Evolutionary conservation across 2,329 filamentous ascomycete genomes (phyloP).

Genomic region (Aureobasidium sp.): DNA sequence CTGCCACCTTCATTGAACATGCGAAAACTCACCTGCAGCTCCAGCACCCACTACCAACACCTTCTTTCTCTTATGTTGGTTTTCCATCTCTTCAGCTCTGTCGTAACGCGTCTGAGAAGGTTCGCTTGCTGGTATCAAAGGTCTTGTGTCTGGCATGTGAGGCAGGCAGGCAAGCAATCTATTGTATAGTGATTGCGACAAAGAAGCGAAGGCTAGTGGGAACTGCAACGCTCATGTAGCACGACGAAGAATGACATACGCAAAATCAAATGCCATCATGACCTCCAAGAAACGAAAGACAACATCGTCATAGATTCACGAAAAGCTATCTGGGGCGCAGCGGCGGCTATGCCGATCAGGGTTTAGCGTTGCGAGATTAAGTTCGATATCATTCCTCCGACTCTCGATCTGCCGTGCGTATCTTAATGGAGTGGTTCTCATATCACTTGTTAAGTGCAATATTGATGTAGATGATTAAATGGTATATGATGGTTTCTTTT

Average conservation of each 20-base stretch:
- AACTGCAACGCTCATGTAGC: neutral
- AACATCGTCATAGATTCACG: conserved; percentile 5
- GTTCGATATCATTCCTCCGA: neutral
- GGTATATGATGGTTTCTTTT: too few species aligned
- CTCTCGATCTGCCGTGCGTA: neutral
- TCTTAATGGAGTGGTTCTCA: too few species aligned
- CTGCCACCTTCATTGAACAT: too few species aligned
- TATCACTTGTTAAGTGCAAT: too few species aligned
- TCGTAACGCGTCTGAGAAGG: conserved; percentile 27
- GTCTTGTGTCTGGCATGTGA: conserved; percentile 11
- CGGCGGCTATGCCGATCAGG: neutral
- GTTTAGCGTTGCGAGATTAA: neutral
- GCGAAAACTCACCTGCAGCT: conserved; percentile 56
- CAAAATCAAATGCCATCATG: neutral
- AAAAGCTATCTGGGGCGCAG: neutral
- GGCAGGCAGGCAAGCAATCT: neutral
- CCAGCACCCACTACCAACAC: conserved; percentile 55
- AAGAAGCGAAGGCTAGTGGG: neutral
- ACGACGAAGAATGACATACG: neutral
- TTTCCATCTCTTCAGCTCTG: conserved; percentile 26
- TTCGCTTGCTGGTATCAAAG: conserved; percentile 11
- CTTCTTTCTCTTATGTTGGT: conserved; percentile 33
- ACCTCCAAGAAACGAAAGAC: neutral
- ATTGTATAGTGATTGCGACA: neutral
- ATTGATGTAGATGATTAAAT: too few species aligned